Conservation (phyloP, 495 filamentous ascomycete species). For the Platismatia glauca region DNA sequence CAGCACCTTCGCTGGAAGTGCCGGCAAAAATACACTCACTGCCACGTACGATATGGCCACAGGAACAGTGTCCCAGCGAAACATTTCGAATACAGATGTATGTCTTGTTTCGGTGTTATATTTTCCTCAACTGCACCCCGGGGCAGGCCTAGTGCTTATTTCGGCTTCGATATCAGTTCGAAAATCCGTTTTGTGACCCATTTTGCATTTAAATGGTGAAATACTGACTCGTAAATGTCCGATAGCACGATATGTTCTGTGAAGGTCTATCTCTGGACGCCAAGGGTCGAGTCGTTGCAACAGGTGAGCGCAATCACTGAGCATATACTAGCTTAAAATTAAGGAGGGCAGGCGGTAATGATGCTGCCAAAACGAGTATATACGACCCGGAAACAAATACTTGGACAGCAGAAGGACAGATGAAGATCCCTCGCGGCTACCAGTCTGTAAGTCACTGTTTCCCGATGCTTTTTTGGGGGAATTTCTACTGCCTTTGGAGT, state of each 20-base stretch:
- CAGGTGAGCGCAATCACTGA: constrained; percentile 39
- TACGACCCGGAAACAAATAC: constrained; percentile 29
- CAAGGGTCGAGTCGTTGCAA: constrained; percentile 44
- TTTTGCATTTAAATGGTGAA: not conserved
- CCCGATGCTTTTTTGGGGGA: not conserved
- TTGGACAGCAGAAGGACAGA: constrained; percentile 22
- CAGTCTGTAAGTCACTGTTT: not conserved
- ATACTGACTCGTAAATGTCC: not conserved
- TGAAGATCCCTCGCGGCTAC: constrained; percentile 49
- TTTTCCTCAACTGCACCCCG: too few species aligned
- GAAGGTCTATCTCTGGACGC: constrained; percentile 46
- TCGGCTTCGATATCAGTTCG: not conserved
- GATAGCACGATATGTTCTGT: constrained; percentile 53
- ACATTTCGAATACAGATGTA: constrained; percentile 35
- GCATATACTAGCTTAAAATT: not conserved
- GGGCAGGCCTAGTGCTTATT: too few species aligned
- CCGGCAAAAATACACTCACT: constrained; percentile 37
- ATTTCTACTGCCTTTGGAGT: not conserved
- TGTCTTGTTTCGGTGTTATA: not conserved
- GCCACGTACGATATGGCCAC: constrained; percentile 34
- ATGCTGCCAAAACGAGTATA: constrained; percentile 34
- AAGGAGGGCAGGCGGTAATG: not conserved
- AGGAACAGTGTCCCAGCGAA: constrained; percentile 30
- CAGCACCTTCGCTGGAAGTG: constrained; percentile 31
- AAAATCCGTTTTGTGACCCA: not conserved